Base-by-base conservation (phyloP, 2,329 filamentous ascomycete genomes). In the Xylaria sp. region DNA sequence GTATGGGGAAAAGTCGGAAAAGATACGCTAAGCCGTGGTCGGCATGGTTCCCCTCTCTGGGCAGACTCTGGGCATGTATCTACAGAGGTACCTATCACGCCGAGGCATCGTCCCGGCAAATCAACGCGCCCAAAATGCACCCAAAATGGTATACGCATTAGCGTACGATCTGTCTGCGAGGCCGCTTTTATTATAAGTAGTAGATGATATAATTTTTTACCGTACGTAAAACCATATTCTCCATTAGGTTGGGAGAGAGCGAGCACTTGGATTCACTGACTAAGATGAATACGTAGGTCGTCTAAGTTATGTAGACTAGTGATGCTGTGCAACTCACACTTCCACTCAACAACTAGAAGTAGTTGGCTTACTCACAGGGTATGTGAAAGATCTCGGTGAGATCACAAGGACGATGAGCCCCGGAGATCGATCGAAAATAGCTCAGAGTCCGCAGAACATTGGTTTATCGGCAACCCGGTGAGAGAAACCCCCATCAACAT, bases 241-340 rank as follows among this genome's bases (percentile, higher is more conserved):
- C 27, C 48, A 47, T 47, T 21, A 21, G n/a, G 17, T 14, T 42
- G 17, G 30, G 30, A n/a, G 1, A 45, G 45, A 64, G 42, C 54
- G 32, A 59, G 51, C 19, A 14, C 54, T 4, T 19, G 21, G 9
- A 27, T 2, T 42, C 39, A 42, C 17, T 14, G 48, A 36, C 48
- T 21, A 45, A 19, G 56, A 42, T 42, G 8, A 11, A 11, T 42
- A 11, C 39, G 24, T 27, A 27, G 24, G 24, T 36, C 34, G 34
- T 36, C 34, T 36, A 36, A 36, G 34, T 7, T 7, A n/a, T n/a
- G n/a, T 27, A 27, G 24, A 27, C 34, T 11, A 45, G 59, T 14
- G 32, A 61, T 57, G 67, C 42, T 50, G 67, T 69, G 64, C 36
- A 58, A 67, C 67, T 61, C 45, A 39, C 27, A n/a, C 57, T 63